A percentile compares a stretch with the other conserved stretches of the same genome.
These are phyloP conservation scores for Pseudocohnilembus persalinus DNA, from an alignment of 169 alveolate genomes.

Conservation along the genomic window DNA sequence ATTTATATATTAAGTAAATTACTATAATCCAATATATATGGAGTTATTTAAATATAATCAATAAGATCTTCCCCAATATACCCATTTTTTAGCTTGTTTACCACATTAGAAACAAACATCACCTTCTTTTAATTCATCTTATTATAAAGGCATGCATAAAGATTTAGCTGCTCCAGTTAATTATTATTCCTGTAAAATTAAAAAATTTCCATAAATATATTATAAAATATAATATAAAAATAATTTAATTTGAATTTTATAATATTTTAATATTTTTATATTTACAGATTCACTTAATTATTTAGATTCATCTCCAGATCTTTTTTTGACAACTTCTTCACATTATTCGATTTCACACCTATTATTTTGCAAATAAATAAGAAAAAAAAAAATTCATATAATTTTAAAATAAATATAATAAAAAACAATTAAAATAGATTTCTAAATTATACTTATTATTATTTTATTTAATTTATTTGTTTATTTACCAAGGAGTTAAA, in stretches of 20 bases:
- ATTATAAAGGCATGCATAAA: slow-evolving; percentile 95
- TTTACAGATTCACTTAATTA: slow-evolving; percentile 65
- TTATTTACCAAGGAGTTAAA: slow-evolving; percentile 74
- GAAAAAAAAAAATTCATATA: not conserved
- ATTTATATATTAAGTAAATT: no score
- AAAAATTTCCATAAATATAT: no score
- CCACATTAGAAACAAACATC: slow-evolving; percentile 96
- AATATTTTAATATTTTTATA: slow-evolving; percentile 1
- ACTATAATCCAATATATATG: no score
- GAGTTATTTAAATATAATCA: no score
- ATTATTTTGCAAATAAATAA: not conserved
- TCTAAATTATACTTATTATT: not conserved
- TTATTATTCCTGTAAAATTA: slow-evolving; percentile 37
- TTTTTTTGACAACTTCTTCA: slow-evolving; percentile 77
- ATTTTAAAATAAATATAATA: not conserved
- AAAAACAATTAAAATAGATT: not conserved
- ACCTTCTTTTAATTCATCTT: slow-evolving; percentile 84
- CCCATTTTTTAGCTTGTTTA: slow-evolving; percentile 90
- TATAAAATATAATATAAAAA: no score
- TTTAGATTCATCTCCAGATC: slow-evolving; percentile 75
- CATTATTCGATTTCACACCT: slow-evolving; percentile 75
- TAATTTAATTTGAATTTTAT: not conserved
- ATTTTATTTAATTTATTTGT: no score
- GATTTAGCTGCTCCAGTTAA: slow-evolving; percentile 97
- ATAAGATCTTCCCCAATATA: slow-evolving; percentile 96